These are phyloP conservation scores for Diutina sp. DNA, from an alignment of 1,139 yeast genomes.

Conservation along the genomic window DNA sequence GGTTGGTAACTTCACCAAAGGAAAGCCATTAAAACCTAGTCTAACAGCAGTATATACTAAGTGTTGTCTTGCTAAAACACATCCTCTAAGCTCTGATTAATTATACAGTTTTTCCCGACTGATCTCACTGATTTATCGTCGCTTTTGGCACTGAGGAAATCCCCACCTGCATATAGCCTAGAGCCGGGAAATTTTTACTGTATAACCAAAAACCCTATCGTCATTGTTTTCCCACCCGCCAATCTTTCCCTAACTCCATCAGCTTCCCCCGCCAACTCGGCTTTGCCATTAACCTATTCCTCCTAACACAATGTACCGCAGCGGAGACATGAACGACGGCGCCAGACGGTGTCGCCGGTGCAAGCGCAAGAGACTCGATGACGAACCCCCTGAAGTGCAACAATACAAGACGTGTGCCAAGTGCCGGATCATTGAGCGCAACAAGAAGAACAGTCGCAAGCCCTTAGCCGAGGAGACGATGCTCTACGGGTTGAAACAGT, in stretches of 20 bases:
- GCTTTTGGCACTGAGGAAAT: too few relatives aligned
- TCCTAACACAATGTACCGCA: not conserved
- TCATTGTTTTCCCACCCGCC: not conserved
- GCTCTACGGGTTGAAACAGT: slow-evolving; percentile 35
- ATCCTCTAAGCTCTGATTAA: too few relatives aligned
- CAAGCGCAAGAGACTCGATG: slow-evolving; percentile 43
- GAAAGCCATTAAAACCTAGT: too few relatives aligned
- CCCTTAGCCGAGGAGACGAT: slow-evolving; percentile 35
- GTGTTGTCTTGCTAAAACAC: too few relatives aligned
- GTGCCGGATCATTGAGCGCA: slow-evolving; percentile 43
- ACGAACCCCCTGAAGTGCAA: slow-evolving; percentile 46
- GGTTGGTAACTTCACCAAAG: too few relatives aligned
- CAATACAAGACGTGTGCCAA: slow-evolving; percentile 50
- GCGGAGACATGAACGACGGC: slow-evolving; percentile 5
- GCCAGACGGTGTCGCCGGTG: slow-evolving; percentile 44
- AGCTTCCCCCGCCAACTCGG: not conserved
- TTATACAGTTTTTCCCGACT: too few relatives aligned
- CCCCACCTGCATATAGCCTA: too few relatives aligned
- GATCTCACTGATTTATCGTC: too few relatives aligned
- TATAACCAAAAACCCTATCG: too few relatives aligned
- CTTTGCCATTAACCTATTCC: not conserved
- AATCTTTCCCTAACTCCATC: not conserved
- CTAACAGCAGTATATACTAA: too few relatives aligned
- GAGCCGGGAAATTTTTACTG: too few relatives aligned
- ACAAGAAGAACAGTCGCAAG: slow-evolving; percentile 32